Evolutionary conservation across 2,329 filamentous ascomycete species (phyloP).

Genomic region (Paracamarosporium sp.): DNA sequence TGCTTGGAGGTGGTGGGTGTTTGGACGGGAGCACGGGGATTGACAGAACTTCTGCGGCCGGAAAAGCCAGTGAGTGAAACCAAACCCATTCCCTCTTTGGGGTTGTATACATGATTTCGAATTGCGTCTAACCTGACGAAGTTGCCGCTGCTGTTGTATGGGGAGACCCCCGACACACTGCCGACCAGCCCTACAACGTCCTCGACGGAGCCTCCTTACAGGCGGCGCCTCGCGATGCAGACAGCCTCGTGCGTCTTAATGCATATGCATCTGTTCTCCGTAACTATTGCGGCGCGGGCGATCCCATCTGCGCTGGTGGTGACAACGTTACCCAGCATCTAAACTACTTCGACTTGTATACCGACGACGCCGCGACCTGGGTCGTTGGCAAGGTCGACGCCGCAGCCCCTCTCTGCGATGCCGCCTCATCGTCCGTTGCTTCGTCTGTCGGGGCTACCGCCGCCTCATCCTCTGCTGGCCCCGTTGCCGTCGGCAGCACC

Average conservation of each 20-base stretch:
- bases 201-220: slow-evolving; percentile 24
- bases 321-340: slow-evolving; percentile 64
- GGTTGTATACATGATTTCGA: neutral
- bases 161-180: slow-evolving; percentile 29
- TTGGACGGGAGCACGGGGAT: slow-evolving; percentile 24
- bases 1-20: slow-evolving; percentile 57
- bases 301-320: slow-evolving; percentile 70
- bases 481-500: neutral
- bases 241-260: slow-evolving; percentile 25
- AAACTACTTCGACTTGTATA: slow-evolving; percentile 56
- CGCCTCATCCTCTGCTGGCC: neutral
- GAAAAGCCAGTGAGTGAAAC: slow-evolving; percentile 26
- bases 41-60: slow-evolving; percentile 25
- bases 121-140: slow-evolving; percentile 20
- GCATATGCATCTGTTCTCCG: slow-evolving; percentile 58
- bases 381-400: slow-evolving; percentile 28
- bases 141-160: slow-evolving; percentile 33
- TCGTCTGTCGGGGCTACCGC: neutral
- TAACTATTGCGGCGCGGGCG: slow-evolving; percentile 67
- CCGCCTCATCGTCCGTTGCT: neutral
- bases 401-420: neutral
- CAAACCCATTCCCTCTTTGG: neutral
- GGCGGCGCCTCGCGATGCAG: slow-evolving; percentile 18
- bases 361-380: slow-evolving; percentile 29
- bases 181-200: slow-evolving; percentile 32